These are phyloP conservation scores for Roridomyces roridus DNA, from an alignment of 768 basidiomycete genomes.

Conservation along the genomic window DNA sequence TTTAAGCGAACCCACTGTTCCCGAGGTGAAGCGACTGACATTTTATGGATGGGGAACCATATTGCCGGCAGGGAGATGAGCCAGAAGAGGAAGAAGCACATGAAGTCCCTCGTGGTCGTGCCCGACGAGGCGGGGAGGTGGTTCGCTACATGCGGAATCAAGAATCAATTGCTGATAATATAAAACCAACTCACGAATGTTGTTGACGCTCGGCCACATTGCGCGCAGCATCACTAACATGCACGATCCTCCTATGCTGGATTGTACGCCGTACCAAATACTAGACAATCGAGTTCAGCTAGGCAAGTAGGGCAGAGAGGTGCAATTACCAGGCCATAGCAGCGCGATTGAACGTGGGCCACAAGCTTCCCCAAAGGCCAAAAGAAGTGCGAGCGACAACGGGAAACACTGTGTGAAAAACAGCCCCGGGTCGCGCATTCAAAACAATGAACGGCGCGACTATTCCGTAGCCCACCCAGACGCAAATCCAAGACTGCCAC, in stretches of 20 bases:
- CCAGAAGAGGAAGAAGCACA: slow-evolving; percentile 91
- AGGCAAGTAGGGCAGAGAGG: not conserved
- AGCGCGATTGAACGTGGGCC: slow-evolving; percentile 80
- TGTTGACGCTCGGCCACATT: slow-evolving; percentile 77
- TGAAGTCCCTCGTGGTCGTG: slow-evolving; percentile 74
- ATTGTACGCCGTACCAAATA: slow-evolving; percentile 81
- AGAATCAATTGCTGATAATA: too few species aligned
- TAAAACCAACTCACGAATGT: slow-evolving; percentile 58
- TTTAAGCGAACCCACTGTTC: not conserved
- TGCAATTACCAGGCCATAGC: slow-evolving; percentile 74
- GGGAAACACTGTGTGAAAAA: slow-evolving; percentile 81
- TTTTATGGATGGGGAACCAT: slow-evolving; percentile 84
- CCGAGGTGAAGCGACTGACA: slow-evolving; percentile 48
- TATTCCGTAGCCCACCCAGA: slow-evolving; percentile 66
- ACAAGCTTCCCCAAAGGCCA: slow-evolving; percentile 78
- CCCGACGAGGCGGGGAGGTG: slow-evolving; percentile 75
- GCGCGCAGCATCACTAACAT: slow-evolving; percentile 75
- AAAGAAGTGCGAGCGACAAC: slow-evolving; percentile 78
- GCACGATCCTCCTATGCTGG: slow-evolving; percentile 84
- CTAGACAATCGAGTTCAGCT: slow-evolving; percentile 35
- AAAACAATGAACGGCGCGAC: slow-evolving; percentile 75
- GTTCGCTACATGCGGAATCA: slow-evolving; percentile 54
- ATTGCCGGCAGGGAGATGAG: slow-evolving; percentile 78
- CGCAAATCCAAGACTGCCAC: slow-evolving; percentile 89
- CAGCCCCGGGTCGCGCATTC: slow-evolving; percentile 80